phyloP scores from a whole-genome alignment of 208 protist species.

The Crithidia brevicula region DNA sequence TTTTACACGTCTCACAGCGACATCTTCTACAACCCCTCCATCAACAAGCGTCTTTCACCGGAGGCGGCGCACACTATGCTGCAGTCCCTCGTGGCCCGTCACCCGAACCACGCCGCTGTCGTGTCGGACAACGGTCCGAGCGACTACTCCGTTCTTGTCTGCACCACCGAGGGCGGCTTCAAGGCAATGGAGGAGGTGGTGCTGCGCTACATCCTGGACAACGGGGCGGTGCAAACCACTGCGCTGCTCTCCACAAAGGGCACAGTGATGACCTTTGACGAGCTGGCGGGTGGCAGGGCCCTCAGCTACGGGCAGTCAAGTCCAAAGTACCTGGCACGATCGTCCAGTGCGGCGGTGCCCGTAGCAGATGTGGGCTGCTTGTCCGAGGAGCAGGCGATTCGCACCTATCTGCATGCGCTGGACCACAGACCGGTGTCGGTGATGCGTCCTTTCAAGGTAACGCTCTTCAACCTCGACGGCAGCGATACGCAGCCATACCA shows the following conservation, averaged over 20 bases:
- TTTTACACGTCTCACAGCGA: conserved; percentile 76
- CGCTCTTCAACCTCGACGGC: conserved; percentile 89
- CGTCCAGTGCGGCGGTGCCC: conserved; percentile 44
- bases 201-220: conserved; percentile 77
- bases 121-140: conserved; percentile 36
- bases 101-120: conserved; percentile 68
- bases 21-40: conserved; percentile 68
- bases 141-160: conserved; percentile 74
- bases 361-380: conserved; percentile 70
- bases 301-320: conserved; percentile 34
- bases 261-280: conserved; percentile 90
- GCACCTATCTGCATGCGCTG: conserved; percentile 66
- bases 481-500: conserved; percentile 75
- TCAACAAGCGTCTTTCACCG: conserved; percentile 68
- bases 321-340: conserved; percentile 29
- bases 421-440: conserved; percentile 56
- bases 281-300: conserved; percentile 54
- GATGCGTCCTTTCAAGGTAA: conserved; percentile 78
- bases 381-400: conserved; percentile 79
- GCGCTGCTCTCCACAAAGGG: conserved; percentile 78
- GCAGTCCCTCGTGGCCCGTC: conserved; percentile 50
- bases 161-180: conserved; percentile 65
- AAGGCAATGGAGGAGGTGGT: conserved; percentile 71
- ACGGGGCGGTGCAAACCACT: conserved; percentile 77
- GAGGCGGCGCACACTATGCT: conserved; percentile 64